phyloP scores from a whole-genome alignment of 768 basidiomycete genomes.

The Tricholoma terreum region DNA sequence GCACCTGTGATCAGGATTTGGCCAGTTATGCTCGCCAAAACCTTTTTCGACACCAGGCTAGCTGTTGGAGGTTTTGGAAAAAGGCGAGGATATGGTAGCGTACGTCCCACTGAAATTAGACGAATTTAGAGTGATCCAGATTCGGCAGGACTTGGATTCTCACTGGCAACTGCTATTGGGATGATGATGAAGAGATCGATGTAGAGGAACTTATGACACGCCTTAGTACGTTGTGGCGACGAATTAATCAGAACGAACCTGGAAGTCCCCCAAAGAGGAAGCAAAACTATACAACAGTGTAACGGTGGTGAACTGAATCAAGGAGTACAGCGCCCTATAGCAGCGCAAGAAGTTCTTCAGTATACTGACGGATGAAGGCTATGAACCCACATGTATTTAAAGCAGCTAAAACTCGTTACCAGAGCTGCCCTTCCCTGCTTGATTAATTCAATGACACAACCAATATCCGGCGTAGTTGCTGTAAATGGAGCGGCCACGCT shows the following conservation, averaged over 20 bases:
- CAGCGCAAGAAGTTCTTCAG: not conserved
- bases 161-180: constrained; percentile 94
- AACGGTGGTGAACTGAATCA: constrained; percentile 99
- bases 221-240: constrained; percentile 9
- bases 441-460: constrained; percentile 95
- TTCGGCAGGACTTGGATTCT: constrained; percentile 28
- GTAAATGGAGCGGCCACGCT: constrained; percentile 99
- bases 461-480: constrained; percentile 88
- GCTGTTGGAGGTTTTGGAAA: constrained; percentile 91
- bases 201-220: constrained; percentile 72
- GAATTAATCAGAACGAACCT: constrained; percentile 47
- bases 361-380: not conserved
- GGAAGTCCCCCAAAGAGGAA: constrained; percentile 93
- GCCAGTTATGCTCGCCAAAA: constrained; percentile 88
- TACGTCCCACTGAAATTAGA: constrained; percentile 80
- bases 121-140: constrained; percentile 7
- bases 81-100: constrained; percentile 83
- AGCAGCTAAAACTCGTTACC: constrained; percentile 98
- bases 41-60: constrained; percentile 93
- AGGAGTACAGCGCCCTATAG: constrained; percentile 90
- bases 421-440: constrained; percentile 94
- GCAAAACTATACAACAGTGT: constrained; percentile 95
- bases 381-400: constrained; percentile 95
- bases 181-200: constrained; percentile 99
- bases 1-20: constrained; percentile 85